Base-by-base conservation (phyloP, 306 rosid species). In the Medicago ruthenica region DNA sequence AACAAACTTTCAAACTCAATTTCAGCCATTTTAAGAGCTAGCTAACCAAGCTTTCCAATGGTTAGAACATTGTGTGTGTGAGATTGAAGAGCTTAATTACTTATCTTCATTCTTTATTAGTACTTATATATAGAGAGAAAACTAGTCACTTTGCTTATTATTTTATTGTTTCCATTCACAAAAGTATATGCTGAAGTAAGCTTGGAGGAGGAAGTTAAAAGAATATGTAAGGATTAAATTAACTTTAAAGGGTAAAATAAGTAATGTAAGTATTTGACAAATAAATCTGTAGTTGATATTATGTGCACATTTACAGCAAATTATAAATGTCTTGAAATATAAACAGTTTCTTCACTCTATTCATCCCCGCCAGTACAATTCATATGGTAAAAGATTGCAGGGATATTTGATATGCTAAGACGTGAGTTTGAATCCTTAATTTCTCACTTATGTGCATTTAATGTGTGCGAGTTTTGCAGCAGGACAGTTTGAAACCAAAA, bases 1-100 rank as follows among this genome's bases (percentile, higher is more conserved):
- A 86, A 81, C 80, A 86, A 55, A 10, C 48, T 1, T 54, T 71
- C 75, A 72, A 45, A 55, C 66, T 70, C 83, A 59, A 63, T 54
- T 48, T 70, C 31, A 12, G 11, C 85, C 84, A 80, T 80, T 68
- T 72, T 74, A 47, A 37, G 11, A 34, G 39, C 60, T 27, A 66
- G 11, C 10, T 12, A 59, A 14, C n/a, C 14, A 27, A 27, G 31
- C 31, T 27, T 27, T 27, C 4, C 4, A 27, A 27, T 27, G 31
- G 36, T 66, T 66, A 42, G 69, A 63, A 40, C n/a, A 66, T 40
- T 12, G 53, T 67, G 55, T 67, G 71, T 10, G 72, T n/a, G 57
- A 9, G 47, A 27, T 27, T 50, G 31, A 50, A 5, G 9, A 16
- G 37, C 61, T 22, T 58, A 37, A 34, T 47, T 40, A 16, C 13